phyloP scores from a whole-genome alignment of 1,284 basidiomycete genomes.

The Puccinia polysora region DNA sequence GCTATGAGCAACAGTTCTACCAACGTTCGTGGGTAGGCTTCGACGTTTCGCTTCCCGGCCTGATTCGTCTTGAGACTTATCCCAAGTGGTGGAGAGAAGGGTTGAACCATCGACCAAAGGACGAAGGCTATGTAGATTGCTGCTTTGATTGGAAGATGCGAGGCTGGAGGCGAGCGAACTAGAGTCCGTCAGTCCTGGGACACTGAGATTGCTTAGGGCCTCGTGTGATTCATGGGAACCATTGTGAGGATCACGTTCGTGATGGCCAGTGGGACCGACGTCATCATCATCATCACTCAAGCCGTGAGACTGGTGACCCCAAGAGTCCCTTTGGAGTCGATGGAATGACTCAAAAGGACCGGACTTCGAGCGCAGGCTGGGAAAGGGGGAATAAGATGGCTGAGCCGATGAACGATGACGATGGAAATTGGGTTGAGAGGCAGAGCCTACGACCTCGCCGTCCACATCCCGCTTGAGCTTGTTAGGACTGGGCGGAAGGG shows the following conservation, averaged over 20 bases:
- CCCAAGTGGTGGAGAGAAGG: conserved; percentile 16
- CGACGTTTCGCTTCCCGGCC: conserved; percentile 38
- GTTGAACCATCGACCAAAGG: not conserved
- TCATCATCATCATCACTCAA: conserved; percentile 41
- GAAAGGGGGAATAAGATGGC: not conserved
- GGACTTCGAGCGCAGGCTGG: not conserved
- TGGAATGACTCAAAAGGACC: not conserved
- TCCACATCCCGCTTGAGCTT: conserved; percentile 36
- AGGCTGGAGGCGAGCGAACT: conserved; percentile 42
- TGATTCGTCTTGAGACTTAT: conserved; percentile 7
- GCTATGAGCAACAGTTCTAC: not conserved
- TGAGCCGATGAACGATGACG: conserved; percentile 1
- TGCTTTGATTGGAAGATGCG: conserved; percentile 34
- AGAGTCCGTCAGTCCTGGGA: conserved; percentile 40
- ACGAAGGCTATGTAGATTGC: not conserved
- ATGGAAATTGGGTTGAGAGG: conserved; percentile 7
- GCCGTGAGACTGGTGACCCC: conserved; percentile 15
- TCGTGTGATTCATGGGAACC: conserved; percentile 42
- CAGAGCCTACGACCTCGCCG: conserved; percentile 9
- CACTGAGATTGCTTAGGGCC: conserved; percentile 33
- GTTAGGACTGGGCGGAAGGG: conserved; percentile 30
- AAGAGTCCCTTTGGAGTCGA: conserved; percentile 14
- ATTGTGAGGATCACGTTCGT: conserved; percentile 16
- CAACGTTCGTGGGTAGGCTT: conserved; percentile 36
- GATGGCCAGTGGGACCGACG: conserved; percentile 5